Evolutionary conservation across 2,329 filamentous ascomycete genomes (phyloP), one percentile per base, ranked within the genome.

Genomic region (Alternaria tenuissima): DNA sequence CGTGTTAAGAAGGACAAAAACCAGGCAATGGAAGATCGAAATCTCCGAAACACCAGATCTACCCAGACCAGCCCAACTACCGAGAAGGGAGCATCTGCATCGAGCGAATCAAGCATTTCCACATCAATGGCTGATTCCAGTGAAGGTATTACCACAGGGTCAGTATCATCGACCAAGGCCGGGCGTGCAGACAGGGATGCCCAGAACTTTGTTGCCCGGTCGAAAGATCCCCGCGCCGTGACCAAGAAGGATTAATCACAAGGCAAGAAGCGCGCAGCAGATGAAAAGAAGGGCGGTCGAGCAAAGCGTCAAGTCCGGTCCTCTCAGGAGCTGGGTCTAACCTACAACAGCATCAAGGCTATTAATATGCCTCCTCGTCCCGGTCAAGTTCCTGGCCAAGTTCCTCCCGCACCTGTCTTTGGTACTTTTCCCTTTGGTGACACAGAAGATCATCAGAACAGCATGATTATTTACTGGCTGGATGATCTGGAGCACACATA

Each of bases 281-380:
- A 57, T 11, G 28, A 43, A 18, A 28, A 22, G 6, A 46, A 53
- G 20, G 18, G 38, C 3, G 38, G 28, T 24, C 51, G 38, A 53
- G 38, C 20, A 1, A 44, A 24, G 26, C 51, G 38, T 32, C 51
- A 53, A 34, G 51, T 34, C 2, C 51, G 28, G 9, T 28, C 39
- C 24, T 32, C 51, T 8, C 28, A 30, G 18, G 32, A 46, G 34
- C 34, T 56, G 2, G 44, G 57, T 5, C 38, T 68, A 1, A 43
- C 26, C 20, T 67, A 63, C 38, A 63, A 59, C n/a, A 64, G 60
- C 26, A 62, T 60, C 44, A 65, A 67, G 43, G 42, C 46, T 9
- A 65, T 68, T 34, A 57, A 58, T 16, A 65, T 68, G 66, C 64
- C 66, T 5, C 36, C 57, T 16, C 64, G 57, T 11, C 11, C 14